phyloP scores from a whole-genome alignment of 2,329 filamentous ascomycete species.

The Penicillium sp. region DNA sequence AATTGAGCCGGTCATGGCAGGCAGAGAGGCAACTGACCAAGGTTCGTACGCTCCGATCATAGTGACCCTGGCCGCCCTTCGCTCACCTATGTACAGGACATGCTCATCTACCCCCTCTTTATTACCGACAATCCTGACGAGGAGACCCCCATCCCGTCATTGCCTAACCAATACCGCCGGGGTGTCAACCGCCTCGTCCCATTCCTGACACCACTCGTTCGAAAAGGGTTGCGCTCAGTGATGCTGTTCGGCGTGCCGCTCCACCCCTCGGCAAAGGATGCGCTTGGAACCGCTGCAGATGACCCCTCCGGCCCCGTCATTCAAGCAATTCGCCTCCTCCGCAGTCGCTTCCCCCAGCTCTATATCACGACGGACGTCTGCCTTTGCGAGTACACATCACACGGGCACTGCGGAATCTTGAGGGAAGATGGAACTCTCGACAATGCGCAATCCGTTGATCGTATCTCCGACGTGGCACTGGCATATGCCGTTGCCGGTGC shows the following conservation, averaged over 20 bases:
- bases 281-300: slow-evolving; percentile 84
- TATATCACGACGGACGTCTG: slow-evolving; percentile 93
- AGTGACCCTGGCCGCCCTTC: background rate
- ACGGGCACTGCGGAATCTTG: slow-evolving; percentile 95
- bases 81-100: slow-evolving; percentile 57
- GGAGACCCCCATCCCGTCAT: slow-evolving; percentile 80
- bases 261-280: slow-evolving; percentile 74
- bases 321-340: slow-evolving; percentile 73
- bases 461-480: slow-evolving; percentile 94
- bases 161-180: slow-evolving; percentile 83
- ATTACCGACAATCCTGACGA: slow-evolving; percentile 92
- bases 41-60: slow-evolving; percentile 45
- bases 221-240: slow-evolving; percentile 84
- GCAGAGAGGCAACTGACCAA: slow-evolving; percentile 80
- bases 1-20: slow-evolving; percentile 74
- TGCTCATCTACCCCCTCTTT: slow-evolving; percentile 98
- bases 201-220: slow-evolving; percentile 78
- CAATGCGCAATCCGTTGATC: slow-evolving; percentile 87
- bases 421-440: slow-evolving; percentile 88
- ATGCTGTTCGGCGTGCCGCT: slow-evolving; percentile 95
- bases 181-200: slow-evolving; percentile 80
- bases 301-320: slow-evolving; percentile 92
- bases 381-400: slow-evolving; percentile 96
- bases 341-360: slow-evolving; percentile 78
- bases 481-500: slow-evolving; percentile 94